phyloP scores from a whole-genome alignment of 768 basidiomycete species.

The Hysterangium stoloniferum region DNA sequence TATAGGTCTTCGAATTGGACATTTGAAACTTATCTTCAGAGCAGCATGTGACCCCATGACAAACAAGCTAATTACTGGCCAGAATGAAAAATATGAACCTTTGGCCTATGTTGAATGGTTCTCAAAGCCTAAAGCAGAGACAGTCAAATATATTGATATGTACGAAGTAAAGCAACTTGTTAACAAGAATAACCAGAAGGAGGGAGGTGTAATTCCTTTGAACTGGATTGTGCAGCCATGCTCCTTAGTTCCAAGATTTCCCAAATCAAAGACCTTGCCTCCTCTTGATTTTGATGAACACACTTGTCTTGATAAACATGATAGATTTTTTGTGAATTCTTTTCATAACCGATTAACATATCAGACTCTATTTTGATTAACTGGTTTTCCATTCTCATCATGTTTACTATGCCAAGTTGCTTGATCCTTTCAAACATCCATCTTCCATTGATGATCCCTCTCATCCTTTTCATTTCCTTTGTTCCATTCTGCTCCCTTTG shows the following conservation, averaged over 20 bases:
- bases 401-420: too few relatives aligned
- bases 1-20: not conserved
- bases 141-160: not conserved
- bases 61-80: not conserved
- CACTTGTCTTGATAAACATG: not conserved
- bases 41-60: not conserved
- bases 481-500: too few relatives aligned
- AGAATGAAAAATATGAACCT: not conserved
- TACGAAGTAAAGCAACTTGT: not conserved
- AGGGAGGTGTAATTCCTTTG: not conserved
- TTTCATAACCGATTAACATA: too few relatives aligned
- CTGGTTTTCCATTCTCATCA: not conserved
- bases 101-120: not conserved
- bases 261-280: not conserved
- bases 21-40: not conserved
- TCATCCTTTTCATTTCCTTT: too few relatives aligned
- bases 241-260: not conserved
- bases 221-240: too few relatives aligned
- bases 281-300: not conserved
- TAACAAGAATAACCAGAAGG: not conserved
- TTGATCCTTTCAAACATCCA: too few relatives aligned
- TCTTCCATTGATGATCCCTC: too few relatives aligned
- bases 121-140: not conserved
- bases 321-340: not conserved
- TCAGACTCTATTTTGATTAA: not conserved